Base-by-base conservation (phyloP, 495 filamentous ascomycete species). In the Podospora pseudocomata region DNA sequence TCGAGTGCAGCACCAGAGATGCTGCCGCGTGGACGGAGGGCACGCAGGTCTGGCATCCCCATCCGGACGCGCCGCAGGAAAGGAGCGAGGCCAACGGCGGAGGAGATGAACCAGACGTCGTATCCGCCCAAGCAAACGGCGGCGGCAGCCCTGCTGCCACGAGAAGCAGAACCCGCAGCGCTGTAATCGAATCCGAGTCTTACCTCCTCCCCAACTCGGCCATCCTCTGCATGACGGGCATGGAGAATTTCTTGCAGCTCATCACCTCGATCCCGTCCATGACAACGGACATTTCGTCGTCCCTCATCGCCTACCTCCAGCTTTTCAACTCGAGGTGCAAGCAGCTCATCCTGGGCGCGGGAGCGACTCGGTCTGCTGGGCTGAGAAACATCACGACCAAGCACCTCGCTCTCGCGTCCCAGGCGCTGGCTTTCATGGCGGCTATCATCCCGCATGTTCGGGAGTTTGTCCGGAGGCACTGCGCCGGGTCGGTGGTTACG, bases 381-480 rank as follows among this genome's bases (percentile, higher is more conserved):
- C 80, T 99, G 11, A 97, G 93, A 74, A 96, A 97, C 70, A 99
- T 99, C 73, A 97, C 92, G 2, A 96, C 95, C 0, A 95, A 94
- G 72, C 94, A 99, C 80, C 87, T 99, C 6, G 94, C 95, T 0
- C 86, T 98, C 30, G 93, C 96, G 9, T 93, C 91, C 2, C 96
- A 97, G 77, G 90, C 94, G 0, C 78, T 97, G 27, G 90, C 90
- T 65, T 97, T 99, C 73, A 89, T 98, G 54, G 90, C 91, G 28
- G 88, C 90, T 1, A 79, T 97, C 4, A 90, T 97, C 11, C 95
- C 96, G 0, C 93, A 98, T 75, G 86, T 97, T 23, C 87, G 95
- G 2, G 95, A 98, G 75, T 96, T 95, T 68, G 87, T 94, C 23
- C 88, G 96, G 2, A 88, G 95, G 7, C 92, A 96, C 69, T 85